These are phyloP conservation scores for Leccinum arenicola DNA, from an alignment of 768 basidiomycete genomes.

Conservation along the genomic window DNA sequence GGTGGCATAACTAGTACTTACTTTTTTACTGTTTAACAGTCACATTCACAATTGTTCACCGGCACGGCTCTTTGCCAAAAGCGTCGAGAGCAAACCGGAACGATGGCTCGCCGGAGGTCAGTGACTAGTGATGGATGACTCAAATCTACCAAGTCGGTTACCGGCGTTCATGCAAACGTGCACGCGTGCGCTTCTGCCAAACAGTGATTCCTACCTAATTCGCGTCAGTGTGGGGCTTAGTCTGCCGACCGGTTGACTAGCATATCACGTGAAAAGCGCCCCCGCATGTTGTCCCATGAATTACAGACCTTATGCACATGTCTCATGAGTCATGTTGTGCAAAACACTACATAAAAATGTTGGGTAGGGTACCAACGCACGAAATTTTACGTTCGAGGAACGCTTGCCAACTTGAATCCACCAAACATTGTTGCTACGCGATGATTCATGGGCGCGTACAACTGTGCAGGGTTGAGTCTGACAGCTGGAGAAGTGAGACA, in stretches of 20 bases:
- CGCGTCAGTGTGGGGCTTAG: background rate
- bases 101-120: background rate
- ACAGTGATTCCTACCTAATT: background rate
- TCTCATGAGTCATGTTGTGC: background rate
- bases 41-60: background rate
- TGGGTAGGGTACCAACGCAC: conserved; percentile 7
- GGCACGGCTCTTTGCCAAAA: background rate
- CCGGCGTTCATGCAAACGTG: too few species aligned
- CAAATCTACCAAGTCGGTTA: background rate
- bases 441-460: conserved; percentile 1
- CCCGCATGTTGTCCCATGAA: background rate
- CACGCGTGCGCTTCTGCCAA: background rate
- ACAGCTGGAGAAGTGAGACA: background rate
- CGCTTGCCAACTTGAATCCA: background rate
- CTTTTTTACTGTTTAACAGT: background rate
- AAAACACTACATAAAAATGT: background rate
- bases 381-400: conserved; percentile 21
- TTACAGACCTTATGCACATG: background rate
- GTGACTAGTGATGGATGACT: too few species aligned
- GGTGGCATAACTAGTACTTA: too few species aligned
- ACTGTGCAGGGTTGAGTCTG: background rate
- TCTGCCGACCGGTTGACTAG: conserved; percentile 26
- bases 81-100: background rate
- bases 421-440: conserved; percentile 7
- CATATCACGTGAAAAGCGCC: background rate